Evolutionary conservation across 2,329 filamentous ascomycete species (phyloP).

Genomic region (Coniochaeta ligniaria): DNA sequence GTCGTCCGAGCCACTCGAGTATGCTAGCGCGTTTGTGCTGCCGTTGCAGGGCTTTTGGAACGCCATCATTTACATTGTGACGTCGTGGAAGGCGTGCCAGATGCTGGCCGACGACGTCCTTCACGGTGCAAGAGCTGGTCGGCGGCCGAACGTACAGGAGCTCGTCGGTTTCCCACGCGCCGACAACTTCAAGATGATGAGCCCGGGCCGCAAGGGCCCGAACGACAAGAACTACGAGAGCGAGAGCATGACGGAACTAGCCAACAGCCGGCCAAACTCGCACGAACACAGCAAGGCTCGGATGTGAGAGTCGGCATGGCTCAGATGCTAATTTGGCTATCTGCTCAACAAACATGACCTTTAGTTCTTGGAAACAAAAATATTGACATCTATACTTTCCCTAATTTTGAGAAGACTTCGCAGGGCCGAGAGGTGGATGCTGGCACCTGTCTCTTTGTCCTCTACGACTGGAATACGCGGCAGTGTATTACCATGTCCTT

Average conservation of each 20-base stretch:
- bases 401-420: background rate
- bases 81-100: slow-evolving; percentile 59
- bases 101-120: slow-evolving; percentile 31
- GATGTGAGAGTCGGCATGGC: background rate
- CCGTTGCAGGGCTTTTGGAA: slow-evolving; percentile 86
- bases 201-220: slow-evolving; percentile 8
- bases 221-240: slow-evolving; percentile 33
- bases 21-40: slow-evolving; percentile 66
- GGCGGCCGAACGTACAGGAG: slow-evolving; percentile 8
- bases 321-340: background rate
- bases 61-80: slow-evolving; percentile 65
- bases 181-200: slow-evolving; percentile 24
- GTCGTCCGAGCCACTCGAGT: slow-evolving; percentile 53
- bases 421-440: background rate
- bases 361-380: background rate
- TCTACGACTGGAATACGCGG: background rate
- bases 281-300: background rate
- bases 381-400: background rate
- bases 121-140: slow-evolving; percentile 13
- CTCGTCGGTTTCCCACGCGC: slow-evolving; percentile 11
- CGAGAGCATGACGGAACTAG: slow-evolving; percentile 45
- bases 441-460: background rate
- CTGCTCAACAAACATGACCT: background rate
- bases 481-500: background rate
- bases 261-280: slow-evolving; percentile 27